Evolutionary conservation across 1,284 basidiomycete species (phyloP).

Genomic region (Bondarzewia mesenterica): DNA sequence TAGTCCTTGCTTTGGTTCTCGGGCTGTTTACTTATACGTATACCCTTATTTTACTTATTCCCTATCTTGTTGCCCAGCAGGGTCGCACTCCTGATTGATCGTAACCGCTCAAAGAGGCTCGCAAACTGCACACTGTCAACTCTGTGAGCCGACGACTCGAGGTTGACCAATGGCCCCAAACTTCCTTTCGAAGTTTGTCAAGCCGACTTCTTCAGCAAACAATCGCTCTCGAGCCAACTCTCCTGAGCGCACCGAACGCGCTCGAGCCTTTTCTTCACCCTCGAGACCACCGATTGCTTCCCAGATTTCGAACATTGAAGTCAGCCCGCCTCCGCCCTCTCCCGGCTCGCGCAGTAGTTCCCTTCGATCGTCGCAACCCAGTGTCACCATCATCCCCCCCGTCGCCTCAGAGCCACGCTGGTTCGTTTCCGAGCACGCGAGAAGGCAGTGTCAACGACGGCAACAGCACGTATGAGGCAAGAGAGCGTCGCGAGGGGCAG

Average conservation of each 20-base stretch:
- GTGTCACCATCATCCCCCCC: constrained; percentile 52
- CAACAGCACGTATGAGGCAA: background rate
- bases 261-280: background rate
- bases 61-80: background rate
- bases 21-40: too few species aligned
- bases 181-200: background rate
- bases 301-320: background rate
- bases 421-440: constrained; percentile 13
- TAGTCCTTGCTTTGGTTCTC: too few species aligned
- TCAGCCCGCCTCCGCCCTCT: background rate
- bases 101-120: too few species aligned
- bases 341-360: constrained; percentile 7
- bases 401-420: constrained; percentile 33
- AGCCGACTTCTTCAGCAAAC: background rate
- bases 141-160: too few species aligned
- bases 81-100: background rate
- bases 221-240: background rate
- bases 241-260: background rate
- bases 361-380: constrained; percentile 26
- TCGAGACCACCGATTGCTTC: background rate
- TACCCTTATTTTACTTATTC: background rate
- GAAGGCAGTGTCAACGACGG: constrained; percentile 2
- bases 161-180: background rate
- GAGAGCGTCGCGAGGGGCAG: constrained; percentile 11
- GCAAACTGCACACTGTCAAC: too few species aligned